phyloP scores from a whole-genome alignment of 495 filamentous ascomycete species.

The Penicillium simplicissimum region DNA sequence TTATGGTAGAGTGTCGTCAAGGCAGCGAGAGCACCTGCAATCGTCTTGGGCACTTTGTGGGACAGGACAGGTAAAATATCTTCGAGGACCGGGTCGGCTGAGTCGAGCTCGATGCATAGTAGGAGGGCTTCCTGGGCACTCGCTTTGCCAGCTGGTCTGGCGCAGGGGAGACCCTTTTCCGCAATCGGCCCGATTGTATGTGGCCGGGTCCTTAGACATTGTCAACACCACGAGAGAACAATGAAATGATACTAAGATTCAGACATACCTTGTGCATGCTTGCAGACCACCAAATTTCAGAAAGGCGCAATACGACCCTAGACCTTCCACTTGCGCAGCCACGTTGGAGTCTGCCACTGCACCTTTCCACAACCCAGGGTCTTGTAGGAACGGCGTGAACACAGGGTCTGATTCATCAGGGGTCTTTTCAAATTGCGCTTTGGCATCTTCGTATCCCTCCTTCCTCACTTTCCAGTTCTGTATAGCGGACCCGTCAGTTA shows the following conservation, averaged over 20 bases:
- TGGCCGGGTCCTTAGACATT: slow-evolving; percentile 63
- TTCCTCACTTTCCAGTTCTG: slow-evolving; percentile 98
- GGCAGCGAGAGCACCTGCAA: slow-evolving; percentile 79
- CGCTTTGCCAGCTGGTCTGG: slow-evolving; percentile 83
- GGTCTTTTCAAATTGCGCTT: slow-evolving; percentile 79
- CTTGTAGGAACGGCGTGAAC: slow-evolving; percentile 83
- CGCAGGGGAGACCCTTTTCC: slow-evolving; percentile 89
- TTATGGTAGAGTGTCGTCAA: slow-evolving; percentile 84
- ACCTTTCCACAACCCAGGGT: slow-evolving; percentile 84
- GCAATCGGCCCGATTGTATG: slow-evolving; percentile 74
- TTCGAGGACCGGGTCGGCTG: slow-evolving; percentile 82
- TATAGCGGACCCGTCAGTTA: slow-evolving; percentile 24
- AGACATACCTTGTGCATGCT: slow-evolving; percentile 66
- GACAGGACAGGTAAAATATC: slow-evolving; percentile 82
- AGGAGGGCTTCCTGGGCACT: slow-evolving; percentile 84
- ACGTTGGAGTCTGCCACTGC: slow-evolving; percentile 96
- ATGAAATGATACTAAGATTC: background rate
- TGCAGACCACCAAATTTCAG: slow-evolving; percentile 82
- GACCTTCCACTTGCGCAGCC: slow-evolving; percentile 91
- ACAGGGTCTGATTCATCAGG: slow-evolving; percentile 84
- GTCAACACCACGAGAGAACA: slow-evolving; percentile 5
- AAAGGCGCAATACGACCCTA: slow-evolving; percentile 83
- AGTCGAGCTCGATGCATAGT: slow-evolving; percentile 87
- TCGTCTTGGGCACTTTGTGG: slow-evolving; percentile 92
- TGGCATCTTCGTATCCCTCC: slow-evolving; percentile 89